Evolutionary conservation across 257 asterid genomes (phyloP), one percentile per base, ranked within the genome.

Genomic region (Fraxinus cuspidata): DNA sequence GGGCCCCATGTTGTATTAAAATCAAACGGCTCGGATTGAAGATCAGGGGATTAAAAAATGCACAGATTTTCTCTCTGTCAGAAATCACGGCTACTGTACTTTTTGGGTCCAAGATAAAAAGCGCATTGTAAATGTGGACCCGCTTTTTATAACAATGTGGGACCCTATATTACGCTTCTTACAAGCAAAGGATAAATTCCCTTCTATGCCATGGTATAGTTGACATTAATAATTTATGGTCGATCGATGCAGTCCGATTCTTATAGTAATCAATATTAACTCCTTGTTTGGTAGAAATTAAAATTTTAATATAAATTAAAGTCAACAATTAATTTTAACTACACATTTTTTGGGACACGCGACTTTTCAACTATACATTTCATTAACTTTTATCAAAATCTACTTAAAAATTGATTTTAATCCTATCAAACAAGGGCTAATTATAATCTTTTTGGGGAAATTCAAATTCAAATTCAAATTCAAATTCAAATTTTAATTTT

Each of bases 111-210:
- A 72, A 85, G 92, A 84, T 78, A 89, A 91, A 91, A 91, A 83
- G 83, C 27, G 82, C 82, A 81, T 63, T 75, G 80, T 11, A 76
- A n/a, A 23, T 71, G 83, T 72, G 86, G 88, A 67, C 81, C 86
- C 84, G 42, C 23, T 15, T 42, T 49, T 7, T 25, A 1, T 63
- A 37, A 35, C 51, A 58, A 2, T 15, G 65, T 38, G 84, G 89
- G 86, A 9, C 89, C 94, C 86, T 18, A 49, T 72, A 81, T 28
- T 65, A 73, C 91, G 73, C 91, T 69, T 86, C 80, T 81, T 80
- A 49, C 94, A 92, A 81, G 97, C 96, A 92, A 92, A 72, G 96
- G 68, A 90, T 89, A 76, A 63, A 90, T 92, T 82, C 87, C 65
- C 66, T 9, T 28, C 74, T 16, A 72, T 28, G 19, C 15, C 84